A percentile compares a stretch with the other conserved stretches of the same genome.
phyloP scores from a whole-genome alignment of 2,329 filamentous ascomycete genomes.

The Penicillium frequentans region DNA sequence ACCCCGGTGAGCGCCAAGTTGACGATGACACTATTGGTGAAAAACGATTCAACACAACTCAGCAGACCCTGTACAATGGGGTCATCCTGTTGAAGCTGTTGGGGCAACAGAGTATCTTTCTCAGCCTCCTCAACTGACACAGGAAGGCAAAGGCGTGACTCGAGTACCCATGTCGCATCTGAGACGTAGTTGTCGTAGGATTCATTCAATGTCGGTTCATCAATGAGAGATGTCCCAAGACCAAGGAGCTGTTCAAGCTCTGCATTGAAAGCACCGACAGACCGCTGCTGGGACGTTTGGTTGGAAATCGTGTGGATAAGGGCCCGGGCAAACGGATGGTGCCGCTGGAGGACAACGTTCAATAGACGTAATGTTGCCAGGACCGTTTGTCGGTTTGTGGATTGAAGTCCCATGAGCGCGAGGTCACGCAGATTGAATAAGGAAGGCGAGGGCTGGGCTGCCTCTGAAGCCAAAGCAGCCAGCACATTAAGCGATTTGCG shows the following conservation, averaged over 20 bases:
- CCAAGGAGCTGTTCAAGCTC: conserved; percentile 40
- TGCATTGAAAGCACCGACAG: conserved; percentile 41
- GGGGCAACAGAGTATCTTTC: conserved; percentile 61
- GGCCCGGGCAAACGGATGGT: conserved; percentile 77
- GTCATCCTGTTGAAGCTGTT: conserved; percentile 66
- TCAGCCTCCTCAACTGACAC: conserved; percentile 29
- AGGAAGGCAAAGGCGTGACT: conserved; percentile 37
- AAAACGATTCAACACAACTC: conserved; percentile 72
- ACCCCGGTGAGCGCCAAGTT: conserved; percentile 86
- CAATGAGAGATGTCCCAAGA: conserved; percentile 38
- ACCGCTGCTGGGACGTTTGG: conserved; percentile 31
- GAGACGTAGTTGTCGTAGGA: conserved; percentile 47
- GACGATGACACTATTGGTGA: conserved; percentile 86
- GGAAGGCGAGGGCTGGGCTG: conserved; percentile 75
- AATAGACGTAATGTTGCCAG: conserved; percentile 85
- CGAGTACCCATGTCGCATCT: conserved; percentile 54
- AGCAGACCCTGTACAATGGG: conserved; percentile 54
- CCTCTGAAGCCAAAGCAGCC: conserved; percentile 72
- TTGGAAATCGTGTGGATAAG: conserved; percentile 60
- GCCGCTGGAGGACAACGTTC: conserved; percentile 79
- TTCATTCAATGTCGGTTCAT: conserved; percentile 39
- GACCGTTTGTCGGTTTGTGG: conserved; percentile 83
- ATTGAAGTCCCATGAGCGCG: conserved; percentile 79
- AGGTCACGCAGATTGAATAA: conserved; percentile 94
- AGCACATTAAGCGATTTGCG: conserved; percentile 88